phyloP scores from a whole-genome alignment of 495 filamentous ascomycete species.

The Xylaria sp. region DNA sequence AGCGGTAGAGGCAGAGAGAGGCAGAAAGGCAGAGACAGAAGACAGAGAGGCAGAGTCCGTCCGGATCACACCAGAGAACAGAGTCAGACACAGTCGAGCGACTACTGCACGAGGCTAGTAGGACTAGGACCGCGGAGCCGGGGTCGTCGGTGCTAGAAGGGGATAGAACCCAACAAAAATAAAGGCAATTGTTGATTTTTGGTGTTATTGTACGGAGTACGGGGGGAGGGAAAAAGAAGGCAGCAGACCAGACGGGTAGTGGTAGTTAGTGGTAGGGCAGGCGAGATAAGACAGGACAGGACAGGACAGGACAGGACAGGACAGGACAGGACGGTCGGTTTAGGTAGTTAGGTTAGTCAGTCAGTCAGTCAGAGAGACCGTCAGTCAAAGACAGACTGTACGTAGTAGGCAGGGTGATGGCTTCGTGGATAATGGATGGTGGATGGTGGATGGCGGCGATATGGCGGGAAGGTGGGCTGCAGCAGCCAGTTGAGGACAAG shows the following conservation, averaged over 20 bases:
- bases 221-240: conserved; percentile 7
- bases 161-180: conserved; percentile 24
- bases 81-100: conserved; percentile 23
- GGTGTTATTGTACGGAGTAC: neutral
- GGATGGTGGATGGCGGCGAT: conserved; percentile 24
- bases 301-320: conserved; percentile 21
- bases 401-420: conserved; percentile 22
- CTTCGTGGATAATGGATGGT: conserved; percentile 12
- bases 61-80: conserved; percentile 22
- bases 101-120: conserved; percentile 20
- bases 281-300: conserved; percentile 18
- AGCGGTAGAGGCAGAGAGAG: no score
- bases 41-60: conserved; percentile 1
- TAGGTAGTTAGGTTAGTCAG: neutral
- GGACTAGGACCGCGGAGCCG: conserved; percentile 8
- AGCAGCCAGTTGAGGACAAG: conserved; percentile 19
- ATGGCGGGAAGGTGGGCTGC: conserved; percentile 26
- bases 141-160: conserved; percentile 18
- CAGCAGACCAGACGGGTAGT: conserved; percentile 11
- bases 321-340: neutral
- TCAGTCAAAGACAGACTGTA: no score
- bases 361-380: no score
- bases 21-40: no score
- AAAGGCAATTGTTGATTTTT: conserved; percentile 4
- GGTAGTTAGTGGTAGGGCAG: conserved; percentile 23